Evolutionary conservation across 306 rosid genomes (phyloP).

Genomic region (Lupinus albus): DNA sequence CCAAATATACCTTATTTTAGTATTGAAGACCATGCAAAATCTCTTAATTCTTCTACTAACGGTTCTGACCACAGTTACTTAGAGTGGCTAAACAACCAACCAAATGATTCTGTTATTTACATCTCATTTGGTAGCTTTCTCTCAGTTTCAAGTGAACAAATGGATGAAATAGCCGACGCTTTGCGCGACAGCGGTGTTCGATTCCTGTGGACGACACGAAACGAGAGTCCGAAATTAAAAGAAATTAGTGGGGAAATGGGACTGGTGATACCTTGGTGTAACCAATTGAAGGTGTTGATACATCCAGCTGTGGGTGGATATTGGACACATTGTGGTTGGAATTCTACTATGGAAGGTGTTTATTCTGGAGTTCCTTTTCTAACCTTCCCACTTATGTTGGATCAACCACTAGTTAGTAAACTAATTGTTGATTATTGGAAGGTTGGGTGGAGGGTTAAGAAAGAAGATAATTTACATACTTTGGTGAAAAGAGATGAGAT

Average conservation of each 20-base stretch:
- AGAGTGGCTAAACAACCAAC: conserved; percentile 53
- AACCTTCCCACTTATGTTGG: conserved; percentile 53
- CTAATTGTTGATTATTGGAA: conserved; percentile 60
- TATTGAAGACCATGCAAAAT: not conserved
- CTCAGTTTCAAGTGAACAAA: conserved; percentile 51
- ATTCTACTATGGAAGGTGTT: conserved; percentile 53
- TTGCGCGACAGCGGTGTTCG: conserved; percentile 44
- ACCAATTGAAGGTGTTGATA: conserved; percentile 57
- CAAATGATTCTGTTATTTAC: conserved; percentile 54
- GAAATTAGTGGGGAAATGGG: conserved; percentile 49
- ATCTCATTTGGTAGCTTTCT: conserved; percentile 57
- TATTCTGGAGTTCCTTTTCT: conserved; percentile 63
- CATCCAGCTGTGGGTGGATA: conserved; percentile 61
- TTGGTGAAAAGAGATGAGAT: conserved; percentile 50
- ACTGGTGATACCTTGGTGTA: conserved; percentile 57
- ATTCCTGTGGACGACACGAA: conserved; percentile 57
- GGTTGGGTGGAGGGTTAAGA: conserved; percentile 58
- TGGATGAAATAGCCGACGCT: conserved; percentile 53
- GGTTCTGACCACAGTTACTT: conserved; percentile 18
- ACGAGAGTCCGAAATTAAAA: conserved; percentile 31
- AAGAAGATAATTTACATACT: conserved; percentile 30
- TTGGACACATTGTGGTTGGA: conserved; percentile 72
- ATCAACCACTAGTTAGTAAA: conserved; percentile 49
- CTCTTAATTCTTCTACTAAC: not conserved
- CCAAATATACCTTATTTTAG: conserved; percentile 50